Evolutionary conservation across 1,284 basidiomycete species (phyloP).

Genomic region (Microbotryomycetes sp.): DNA sequence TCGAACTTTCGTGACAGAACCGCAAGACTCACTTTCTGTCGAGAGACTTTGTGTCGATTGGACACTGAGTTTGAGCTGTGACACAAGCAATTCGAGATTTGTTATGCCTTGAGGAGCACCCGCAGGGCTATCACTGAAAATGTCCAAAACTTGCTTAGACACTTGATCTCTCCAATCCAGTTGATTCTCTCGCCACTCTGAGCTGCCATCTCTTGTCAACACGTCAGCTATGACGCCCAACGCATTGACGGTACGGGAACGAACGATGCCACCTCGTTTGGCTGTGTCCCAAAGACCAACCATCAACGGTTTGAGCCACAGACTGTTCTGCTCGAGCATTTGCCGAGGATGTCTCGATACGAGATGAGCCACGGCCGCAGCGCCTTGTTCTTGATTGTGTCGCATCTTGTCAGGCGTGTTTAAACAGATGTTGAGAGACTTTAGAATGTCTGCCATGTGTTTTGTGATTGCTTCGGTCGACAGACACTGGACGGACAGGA

Average conservation of each 20-base stretch:
- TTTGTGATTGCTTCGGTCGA: not conserved
- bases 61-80: not conserved
- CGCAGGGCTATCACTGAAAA: not conserved
- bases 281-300: constrained; percentile 23
- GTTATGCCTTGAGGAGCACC: not conserved
- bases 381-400: constrained; percentile 17
- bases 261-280: constrained; percentile 1
- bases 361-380: constrained; percentile 7
- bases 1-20: not conserved
- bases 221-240: constrained; percentile 2
- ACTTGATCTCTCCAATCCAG: not conserved
- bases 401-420: constrained; percentile 12
- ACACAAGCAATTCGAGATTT: not conserved
- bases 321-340: constrained; percentile 2
- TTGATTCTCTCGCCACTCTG: not conserved
- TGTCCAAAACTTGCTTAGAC: not conserved
- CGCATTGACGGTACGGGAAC: constrained; percentile 6
- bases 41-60: not conserved
- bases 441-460: not conserved
- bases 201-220: not conserved
- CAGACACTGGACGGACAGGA: constrained; percentile 17
- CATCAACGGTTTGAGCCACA: constrained; percentile 10
- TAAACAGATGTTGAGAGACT: constrained; percentile 2
- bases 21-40: not conserved
- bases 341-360: not conserved